Base-by-base conservation (phyloP, 192 early-diverging fungal genomes). In the Gigaspora rosea region DNA sequence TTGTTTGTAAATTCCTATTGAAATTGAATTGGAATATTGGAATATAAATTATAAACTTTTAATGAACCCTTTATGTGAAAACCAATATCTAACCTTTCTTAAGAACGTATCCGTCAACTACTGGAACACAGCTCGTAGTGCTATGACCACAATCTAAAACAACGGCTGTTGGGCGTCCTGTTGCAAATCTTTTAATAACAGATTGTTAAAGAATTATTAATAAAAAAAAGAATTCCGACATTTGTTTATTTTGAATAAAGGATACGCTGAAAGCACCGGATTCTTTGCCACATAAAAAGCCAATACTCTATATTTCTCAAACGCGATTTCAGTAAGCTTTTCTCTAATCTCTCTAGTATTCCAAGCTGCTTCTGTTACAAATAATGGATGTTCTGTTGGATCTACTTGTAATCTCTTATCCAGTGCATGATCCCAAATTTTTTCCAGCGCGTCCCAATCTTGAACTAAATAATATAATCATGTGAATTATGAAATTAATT, bases 21-120 rank as follows among this genome's bases (percentile, higher is more conserved):
- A 77, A 9, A 0, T 27, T 27, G 27, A 1, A 63, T 41, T 41
- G 1, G 15, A 0, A 6, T 11, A 11, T 54, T 18, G 9, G 18
- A 54, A 73, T 63, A 18, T 20, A 67, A 57, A 49, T 47, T 11
- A 62, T 56, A n/a, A 35, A 49, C 58, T 54, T 54, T 54, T 11
- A 54, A 54, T 16, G 52, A 54, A 54, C 3, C 11, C 5, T 54
- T 12, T 18, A 54, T 54, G 52, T 1, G 3, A 5, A 54, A 54
- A 54, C 0, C 52, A 9, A n/a, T 27, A 46, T 61, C 59, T 73
- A 64, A 80, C 91, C 94, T 84, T 98, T 97, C 78, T 95, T 96
- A 54, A 99, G 81, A 18, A 96, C 95, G 80, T 92, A 98, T 47
- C 98, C 98, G 79, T 99, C 98, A 78, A 92, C 93, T 15, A 99